These are phyloP conservation scores for Chalciporus pseudorubinellus DNA, from an alignment of 768 basidiomycete genomes.

Conservation along the genomic window DNA sequence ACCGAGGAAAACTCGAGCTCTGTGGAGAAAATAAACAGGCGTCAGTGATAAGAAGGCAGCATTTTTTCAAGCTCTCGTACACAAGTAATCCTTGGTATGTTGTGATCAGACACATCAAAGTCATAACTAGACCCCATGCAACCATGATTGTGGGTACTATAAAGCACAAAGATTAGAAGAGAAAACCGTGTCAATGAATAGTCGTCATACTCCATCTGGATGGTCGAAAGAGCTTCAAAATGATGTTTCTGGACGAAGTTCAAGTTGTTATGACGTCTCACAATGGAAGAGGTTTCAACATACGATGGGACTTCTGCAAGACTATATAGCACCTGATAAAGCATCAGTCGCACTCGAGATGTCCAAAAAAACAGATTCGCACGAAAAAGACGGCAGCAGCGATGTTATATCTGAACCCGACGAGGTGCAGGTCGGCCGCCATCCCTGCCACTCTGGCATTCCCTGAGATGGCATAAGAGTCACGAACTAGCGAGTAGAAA, in stretches of 20 bases:
- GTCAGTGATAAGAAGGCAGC: background rate
- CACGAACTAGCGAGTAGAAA: background rate
- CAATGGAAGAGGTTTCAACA: conserved; percentile 5
- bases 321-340: conserved; percentile 35
- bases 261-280: conserved; percentile 1
- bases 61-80: conserved; percentile 26
- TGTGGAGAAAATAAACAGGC: conserved; percentile 8
- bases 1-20: conserved; percentile 44
- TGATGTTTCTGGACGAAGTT: conserved; percentile 32
- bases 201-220: conserved; percentile 35
- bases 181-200: background rate
- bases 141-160: conserved; percentile 42
- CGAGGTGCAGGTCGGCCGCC: conserved; percentile 36
- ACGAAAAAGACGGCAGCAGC: conserved; percentile 41
- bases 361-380: conserved; percentile 1
- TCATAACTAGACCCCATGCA: conserved; percentile 40
- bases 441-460: conserved; percentile 47
- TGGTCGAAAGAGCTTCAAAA: conserved; percentile 35
- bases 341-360: background rate
- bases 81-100: conserved; percentile 28
- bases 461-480: conserved; percentile 23
- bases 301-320: conserved; percentile 40
- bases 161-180: conserved; percentile 11
- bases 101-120: conserved; percentile 38
- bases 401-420: conserved; percentile 35